These are phyloP conservation scores for Thielaviopsis ethacetica DNA, from an alignment of 2,329 filamentous ascomycete species.

Conservation along the genomic window DNA sequence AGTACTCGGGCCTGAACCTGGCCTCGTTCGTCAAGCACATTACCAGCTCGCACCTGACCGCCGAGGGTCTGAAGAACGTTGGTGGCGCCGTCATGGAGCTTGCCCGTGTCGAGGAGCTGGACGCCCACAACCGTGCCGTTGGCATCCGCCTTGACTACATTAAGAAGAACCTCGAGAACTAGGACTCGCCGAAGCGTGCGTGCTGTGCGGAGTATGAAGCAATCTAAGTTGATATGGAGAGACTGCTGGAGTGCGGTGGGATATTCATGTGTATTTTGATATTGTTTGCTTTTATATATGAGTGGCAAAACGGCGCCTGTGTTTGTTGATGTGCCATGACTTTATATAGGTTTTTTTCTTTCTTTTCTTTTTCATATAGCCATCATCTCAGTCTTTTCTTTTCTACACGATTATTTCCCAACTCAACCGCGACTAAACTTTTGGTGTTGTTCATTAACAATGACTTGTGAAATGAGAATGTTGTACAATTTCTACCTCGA, in stretches of 20 bases:
- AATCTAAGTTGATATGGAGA: not conserved
- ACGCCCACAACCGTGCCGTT: conserved; percentile 81
- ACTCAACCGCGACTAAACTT: too few relatives aligned
- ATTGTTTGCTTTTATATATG: not conserved
- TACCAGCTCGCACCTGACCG: conserved; percentile 79
- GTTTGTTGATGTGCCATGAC: not conserved
- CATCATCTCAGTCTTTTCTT: not conserved
- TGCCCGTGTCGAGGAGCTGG: conserved; percentile 82
- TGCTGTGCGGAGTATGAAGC: not conserved
- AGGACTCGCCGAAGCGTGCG: not conserved
- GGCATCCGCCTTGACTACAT: conserved; percentile 56
- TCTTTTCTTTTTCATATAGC: not conserved
- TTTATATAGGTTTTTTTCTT: too few relatives aligned
- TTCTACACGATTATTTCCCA: not conserved
- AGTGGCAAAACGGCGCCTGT: not conserved
- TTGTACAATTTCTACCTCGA: not conserved
- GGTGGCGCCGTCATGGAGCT: conserved; percentile 86
- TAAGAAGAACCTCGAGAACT: conserved; percentile 16
- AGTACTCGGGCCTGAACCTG: conserved; percentile 95
- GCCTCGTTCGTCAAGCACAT: conserved; percentile 97
- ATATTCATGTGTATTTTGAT: not conserved
- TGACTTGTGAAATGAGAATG: not conserved
- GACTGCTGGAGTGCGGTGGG: too few relatives aligned
- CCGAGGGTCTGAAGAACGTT: conserved; percentile 70
- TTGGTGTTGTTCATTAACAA: too few relatives aligned